Evolutionary conservation across 1,284 basidiomycete genomes (phyloP), one percentile per base, ranked within the genome.

Genomic region (Marasmius tenuissimus): DNA sequence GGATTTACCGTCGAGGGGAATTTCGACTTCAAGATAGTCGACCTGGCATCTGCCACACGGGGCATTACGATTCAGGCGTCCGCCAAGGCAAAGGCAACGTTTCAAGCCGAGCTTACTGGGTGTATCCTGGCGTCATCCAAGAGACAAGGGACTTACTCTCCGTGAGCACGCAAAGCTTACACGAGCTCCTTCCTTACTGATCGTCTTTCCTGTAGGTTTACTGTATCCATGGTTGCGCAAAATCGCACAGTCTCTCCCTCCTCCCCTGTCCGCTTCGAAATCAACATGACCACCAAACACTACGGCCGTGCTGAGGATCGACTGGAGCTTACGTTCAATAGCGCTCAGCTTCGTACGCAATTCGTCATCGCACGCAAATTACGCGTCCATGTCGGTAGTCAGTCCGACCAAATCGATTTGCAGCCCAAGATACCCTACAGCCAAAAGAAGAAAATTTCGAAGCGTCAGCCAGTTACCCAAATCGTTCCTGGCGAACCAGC

Each of bases 281-380:
- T 85, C 38, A 70, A 60, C 0, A 75, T 85, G 42, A 67, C 65
- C 6, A 75, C 79, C 27, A 38, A 54, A 0, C 65, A 79, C 53
- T 74, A 76, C 27, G 87, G 87, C 4, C 75, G 81, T 0, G 85
- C 78, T 62, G 75, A 83, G 57, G 82, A 82, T 58, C 74, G 80
- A 0, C 63, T 79, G 3, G 80, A 83, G 56, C 63, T 83, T 22
- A 57, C 75, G 0, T 79, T 83, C 58, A 71, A 79, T 63, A 80
- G 83, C 61, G 66, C 67, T 0, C 74, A 73, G 37, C 70, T 77
- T 16, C 70, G 70, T 11, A 77, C 73, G 49, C 71, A 65, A 0
- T 85, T 85, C 66, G 67, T 80, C 6, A 84, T 85, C 52, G 72
- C 77, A 0, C 77, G 81, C 2, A 67, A 73, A 4, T 63, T 83